A percentile compares a stretch with the other conserved stretches of the same genome.
Conservation (phyloP, 257 asterid genomes). For the Primulina tabacum region DNA sequence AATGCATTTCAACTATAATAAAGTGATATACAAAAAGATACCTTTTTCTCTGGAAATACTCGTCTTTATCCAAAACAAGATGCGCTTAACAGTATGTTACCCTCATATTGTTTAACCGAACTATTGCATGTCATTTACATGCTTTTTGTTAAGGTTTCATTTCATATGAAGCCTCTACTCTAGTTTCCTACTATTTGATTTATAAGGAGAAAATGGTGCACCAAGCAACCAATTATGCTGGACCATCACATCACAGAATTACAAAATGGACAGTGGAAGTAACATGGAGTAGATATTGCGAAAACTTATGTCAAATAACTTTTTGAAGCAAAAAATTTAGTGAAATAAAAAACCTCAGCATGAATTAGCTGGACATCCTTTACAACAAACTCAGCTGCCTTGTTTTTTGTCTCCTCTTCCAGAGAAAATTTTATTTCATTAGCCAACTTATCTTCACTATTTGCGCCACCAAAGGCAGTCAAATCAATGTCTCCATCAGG, state of each 20-base stretch:
- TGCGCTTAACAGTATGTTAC: neutral
- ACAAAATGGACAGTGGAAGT: constrained; percentile 1
- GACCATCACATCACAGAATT: neutral
- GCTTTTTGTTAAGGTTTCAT: neutral
- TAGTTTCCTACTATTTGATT: neutral
- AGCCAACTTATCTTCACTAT: constrained; percentile 56
- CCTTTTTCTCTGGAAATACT: neutral
- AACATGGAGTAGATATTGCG: neutral
- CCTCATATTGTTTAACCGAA: neutral
- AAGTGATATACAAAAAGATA: neutral
- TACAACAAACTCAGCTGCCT: constrained; percentile 51
- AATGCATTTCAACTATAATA: neutral
- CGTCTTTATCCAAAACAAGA: neutral
- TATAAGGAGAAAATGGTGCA: constrained; percentile 14
- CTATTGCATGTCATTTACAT: neutral
- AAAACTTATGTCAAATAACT: constrained; percentile 5
- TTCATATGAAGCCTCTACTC: neutral
- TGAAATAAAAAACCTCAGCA: constrained; percentile 67
- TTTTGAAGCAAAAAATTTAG: constrained; percentile 8
- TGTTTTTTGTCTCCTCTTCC: constrained; percentile 57
- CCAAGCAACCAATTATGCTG: constrained; percentile 10
- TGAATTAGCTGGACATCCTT: constrained; percentile 81
- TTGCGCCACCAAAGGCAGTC: constrained; percentile 65
- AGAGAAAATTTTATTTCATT: constrained; percentile 56
- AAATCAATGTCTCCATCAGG: constrained; percentile 98